Base-by-base conservation (phyloP, 306 rosid species). In the Cucurbita argyrosperma region DNA sequence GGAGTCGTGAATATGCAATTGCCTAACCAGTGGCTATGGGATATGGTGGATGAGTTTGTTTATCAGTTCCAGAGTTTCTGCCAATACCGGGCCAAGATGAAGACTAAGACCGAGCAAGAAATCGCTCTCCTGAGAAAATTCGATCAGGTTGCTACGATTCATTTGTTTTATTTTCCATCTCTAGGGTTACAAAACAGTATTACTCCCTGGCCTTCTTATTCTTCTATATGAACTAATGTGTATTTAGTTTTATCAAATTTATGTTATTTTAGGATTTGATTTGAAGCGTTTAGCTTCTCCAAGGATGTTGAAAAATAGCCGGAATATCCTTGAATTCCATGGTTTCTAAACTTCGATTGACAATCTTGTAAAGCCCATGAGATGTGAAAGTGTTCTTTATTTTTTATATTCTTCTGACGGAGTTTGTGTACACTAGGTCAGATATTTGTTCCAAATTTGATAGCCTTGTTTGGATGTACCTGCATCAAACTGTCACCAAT, bases 1-100 rank as follows among this genome's bases (percentile, higher is more conserved):
- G 99, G 97, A 23, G 96, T 94, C 6, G 97, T 95, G 15, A 95
- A 91, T 57, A 91, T 91, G 99, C 99, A 91, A 81, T 85, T 95
- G 5, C 97, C 99, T 13, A 95, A 95, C 59, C 97, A 91, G 81
- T 95, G 99, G 97, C 80, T 94, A 7, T 94, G 99, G 99, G 99
- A 95, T 37, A 95, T 95, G 99, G 99, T 95, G 0, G 96, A 95
- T 23, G 99, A 91, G 80, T 95, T 95, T 54, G 99, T 91, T 9
- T 91, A 95, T 83, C 97, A 95, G 92, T 91, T 95, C 60, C 97
- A 89, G 87, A 95, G 92, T 84, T 95, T 95, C 65, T 95, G 99
- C 42, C 99, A 95, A 82, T 95, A 87, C 45, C 80, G 96, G 37
- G 96, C 99, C 3, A 95, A 95, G 80, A 88, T 95, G 91, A 91